Conservation (phyloP, 2,329 filamentous ascomycete species). For the Fusarium sp. region DNA sequence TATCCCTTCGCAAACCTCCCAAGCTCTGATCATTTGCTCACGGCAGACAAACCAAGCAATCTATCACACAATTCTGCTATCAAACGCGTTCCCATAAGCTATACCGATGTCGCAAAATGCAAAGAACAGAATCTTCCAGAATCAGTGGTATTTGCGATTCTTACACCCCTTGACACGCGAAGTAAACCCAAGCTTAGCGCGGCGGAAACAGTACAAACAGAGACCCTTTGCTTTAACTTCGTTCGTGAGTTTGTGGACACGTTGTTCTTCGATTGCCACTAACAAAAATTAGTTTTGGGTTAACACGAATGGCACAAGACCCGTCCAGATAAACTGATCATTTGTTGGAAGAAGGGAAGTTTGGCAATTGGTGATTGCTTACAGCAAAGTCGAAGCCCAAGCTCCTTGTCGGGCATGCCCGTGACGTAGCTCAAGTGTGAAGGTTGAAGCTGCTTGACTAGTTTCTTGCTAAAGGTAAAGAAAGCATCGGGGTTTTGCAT, state of each 20-base stretch:
- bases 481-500: slow-evolving; percentile 10
- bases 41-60: neutral
- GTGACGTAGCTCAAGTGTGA: slow-evolving; percentile 4
- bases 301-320: accelerated
- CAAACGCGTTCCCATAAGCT: neutral
- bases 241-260: neutral
- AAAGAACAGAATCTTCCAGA: neutral
- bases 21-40: neutral
- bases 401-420: neutral
- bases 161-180: slow-evolving; percentile 3
- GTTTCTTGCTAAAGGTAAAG: slow-evolving; percentile 16
- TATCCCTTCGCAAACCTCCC: neutral
- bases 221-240: slow-evolving; percentile 2
- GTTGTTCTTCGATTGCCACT: slow-evolving; percentile 25
- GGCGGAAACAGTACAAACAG: slow-evolving; percentile 16
- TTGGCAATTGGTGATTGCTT: neutral
- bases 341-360: neutral
- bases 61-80: neutral
- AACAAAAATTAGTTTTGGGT: neutral
- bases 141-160: slow-evolving; percentile 19
- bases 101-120: neutral
- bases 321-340: neutral
- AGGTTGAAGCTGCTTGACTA: slow-evolving; percentile 1
- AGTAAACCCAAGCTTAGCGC: slow-evolving; percentile 7
- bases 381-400: slow-evolving; percentile 23